phyloP scores from a whole-genome alignment of 164 flowering plant species.

The Cinnamomum chago region DNA sequence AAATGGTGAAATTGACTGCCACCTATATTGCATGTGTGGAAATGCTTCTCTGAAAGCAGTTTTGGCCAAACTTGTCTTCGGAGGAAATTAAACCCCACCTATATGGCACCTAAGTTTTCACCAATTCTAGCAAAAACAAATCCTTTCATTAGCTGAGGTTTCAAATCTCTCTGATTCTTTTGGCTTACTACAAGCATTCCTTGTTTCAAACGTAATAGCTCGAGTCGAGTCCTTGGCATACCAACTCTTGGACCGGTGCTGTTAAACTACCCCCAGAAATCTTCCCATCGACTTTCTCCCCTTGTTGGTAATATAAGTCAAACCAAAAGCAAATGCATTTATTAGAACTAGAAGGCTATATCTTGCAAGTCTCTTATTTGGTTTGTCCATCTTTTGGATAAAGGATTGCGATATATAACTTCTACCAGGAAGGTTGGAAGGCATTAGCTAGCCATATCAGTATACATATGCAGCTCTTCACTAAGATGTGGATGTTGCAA shows the following conservation, averaged over 20 bases:
- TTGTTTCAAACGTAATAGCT: conserved; percentile 18
- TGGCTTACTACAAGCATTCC: conserved; percentile 1
- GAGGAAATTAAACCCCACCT: background rate
- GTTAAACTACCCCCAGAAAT: conserved; percentile 43
- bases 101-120: conserved; percentile 3
- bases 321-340: conserved; percentile 33
- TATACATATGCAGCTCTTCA: background rate
- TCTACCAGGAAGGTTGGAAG: background rate
- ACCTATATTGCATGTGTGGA: no score
- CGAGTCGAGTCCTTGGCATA: conserved; percentile 12
- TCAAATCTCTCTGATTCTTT: background rate
- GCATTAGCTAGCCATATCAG: background rate
- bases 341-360: conserved; percentile 8
- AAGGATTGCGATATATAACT: conserved; percentile 6
- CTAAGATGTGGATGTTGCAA: background rate
- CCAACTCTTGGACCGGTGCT: conserved; percentile 5
- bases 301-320: conserved; percentile 21
- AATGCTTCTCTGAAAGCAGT: no score
- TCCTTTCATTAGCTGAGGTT: background rate
- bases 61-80: no score
- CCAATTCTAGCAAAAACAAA: background rate
- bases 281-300: conserved; percentile 9
- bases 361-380: conserved; percentile 22
- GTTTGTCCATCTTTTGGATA: background rate
- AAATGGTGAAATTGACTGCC: no score